Evolutionary conservation across 805 yeast species (phyloP).

Genomic region (Candida suzukii): DNA sequence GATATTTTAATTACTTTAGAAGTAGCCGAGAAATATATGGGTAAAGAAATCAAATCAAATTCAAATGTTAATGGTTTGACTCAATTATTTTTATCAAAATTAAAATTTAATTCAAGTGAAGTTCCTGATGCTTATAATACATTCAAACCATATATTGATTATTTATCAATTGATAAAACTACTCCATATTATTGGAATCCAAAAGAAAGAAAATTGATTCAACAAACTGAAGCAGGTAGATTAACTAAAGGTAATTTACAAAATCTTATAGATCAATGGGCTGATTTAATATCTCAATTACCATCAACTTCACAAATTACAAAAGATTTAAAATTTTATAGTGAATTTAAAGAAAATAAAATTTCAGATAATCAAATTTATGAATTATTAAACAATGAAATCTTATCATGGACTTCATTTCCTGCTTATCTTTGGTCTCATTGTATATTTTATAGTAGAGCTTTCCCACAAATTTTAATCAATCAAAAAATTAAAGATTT

Average conservation of each 20-base stretch:
- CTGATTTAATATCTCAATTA: slow-evolving; percentile 14
- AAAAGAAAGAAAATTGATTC: slow-evolving; percentile 41
- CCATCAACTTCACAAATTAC: slow-evolving; percentile 9
- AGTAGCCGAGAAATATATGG: slow-evolving; percentile 25
- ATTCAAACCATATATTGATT: slow-evolving; percentile 37
- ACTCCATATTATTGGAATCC: slow-evolving; percentile 64
- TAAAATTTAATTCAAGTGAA: slow-evolving; percentile 28
- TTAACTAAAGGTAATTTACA: slow-evolving; percentile 41
- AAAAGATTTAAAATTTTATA: slow-evolving; percentile 21
- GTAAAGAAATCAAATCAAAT: slow-evolving; percentile 2
- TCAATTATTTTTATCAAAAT: slow-evolving; percentile 33
- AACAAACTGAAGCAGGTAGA: slow-evolving; percentile 65
- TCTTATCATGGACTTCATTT: slow-evolving; percentile 52
- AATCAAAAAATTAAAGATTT: slow-evolving; percentile 20
- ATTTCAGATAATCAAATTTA: slow-evolving; percentile 1
- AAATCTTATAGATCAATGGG: slow-evolving; percentile 57
- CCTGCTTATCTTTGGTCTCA: slow-evolving; percentile 71
- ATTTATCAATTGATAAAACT: slow-evolving; percentile 42
- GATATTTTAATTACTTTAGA: slow-evolving; percentile 29
- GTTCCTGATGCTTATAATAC: slow-evolving; percentile 14
- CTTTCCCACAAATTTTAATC: slow-evolving; percentile 71
- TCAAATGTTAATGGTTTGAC: slow-evolving; percentile 25
- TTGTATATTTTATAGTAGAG: slow-evolving; percentile 64
- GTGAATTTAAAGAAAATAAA: slow-evolving; percentile 11
- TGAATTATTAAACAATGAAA: background rate